Base-by-base conservation (phyloP, 2,329 filamentous ascomycete species). In the Celoporthe dispersa region DNA sequence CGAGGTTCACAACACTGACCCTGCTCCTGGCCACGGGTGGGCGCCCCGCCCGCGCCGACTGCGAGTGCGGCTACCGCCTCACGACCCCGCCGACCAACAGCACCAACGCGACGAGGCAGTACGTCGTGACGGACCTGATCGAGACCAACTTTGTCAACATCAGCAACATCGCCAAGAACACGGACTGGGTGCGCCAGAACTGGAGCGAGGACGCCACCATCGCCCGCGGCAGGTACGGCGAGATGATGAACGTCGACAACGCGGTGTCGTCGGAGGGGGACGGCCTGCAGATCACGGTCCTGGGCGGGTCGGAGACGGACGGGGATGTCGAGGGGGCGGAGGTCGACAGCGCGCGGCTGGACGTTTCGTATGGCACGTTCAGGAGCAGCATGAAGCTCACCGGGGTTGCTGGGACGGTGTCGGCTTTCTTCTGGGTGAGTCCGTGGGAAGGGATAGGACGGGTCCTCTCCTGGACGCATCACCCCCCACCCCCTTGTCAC, bases 351-450 rank as follows among this genome's bases (percentile, higher is more conserved):
- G 77, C 81, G 8, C 83, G 90, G 28, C 78, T 83, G 12, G 90
- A 94, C 75, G 82, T 93, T 75, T 80, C 87, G n/a, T 92, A 88
- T 76, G 92, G 92, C 2, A 91, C 87, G 33, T 94, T 91, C 75
- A 83, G 92, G 25, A 87, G 89, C 2, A 86, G 86, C 48, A 90
- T 94, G 82, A 91, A 88, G 79, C 78, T 91, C 68, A 88, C 89
- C 0, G 80, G 80, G 53, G 81, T 86, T 8, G 80, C 83, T 1
- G 92, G 92, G 35, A 94, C 92, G 1, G 94, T 92, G 77, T 89
- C 87, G 39, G 92, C 92, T 8, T 94, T 94, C 80, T 94, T 94
- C 80, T 95, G 91, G 89, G 90, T 92, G 77, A 75, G 82, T 75
- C 5, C 2, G 35, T 16, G 28, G 63, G 16, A 33, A 33, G 19